Conservation (phyloP, 768 basidiomycete genomes). For the Boletus barrowsii region DNA sequence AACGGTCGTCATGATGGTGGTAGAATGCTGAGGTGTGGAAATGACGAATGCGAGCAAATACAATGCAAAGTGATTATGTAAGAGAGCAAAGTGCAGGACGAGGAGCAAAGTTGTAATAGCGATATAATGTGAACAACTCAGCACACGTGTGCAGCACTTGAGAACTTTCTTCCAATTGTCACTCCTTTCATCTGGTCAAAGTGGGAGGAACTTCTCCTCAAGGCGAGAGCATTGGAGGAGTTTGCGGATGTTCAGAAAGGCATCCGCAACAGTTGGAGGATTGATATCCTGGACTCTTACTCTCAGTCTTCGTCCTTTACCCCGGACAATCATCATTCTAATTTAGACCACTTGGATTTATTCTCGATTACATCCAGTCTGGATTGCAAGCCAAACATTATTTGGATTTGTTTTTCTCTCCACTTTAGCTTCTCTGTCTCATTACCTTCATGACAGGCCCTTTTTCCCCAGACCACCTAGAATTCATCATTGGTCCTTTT, state of each 20-base stretch:
- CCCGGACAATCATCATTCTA: neutral
- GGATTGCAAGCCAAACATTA: no score
- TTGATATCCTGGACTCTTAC: neutral
- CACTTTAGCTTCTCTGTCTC: no score
- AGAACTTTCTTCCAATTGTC: slow-evolving; percentile 19
- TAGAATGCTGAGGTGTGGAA: no score
- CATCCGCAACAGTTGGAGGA: neutral
- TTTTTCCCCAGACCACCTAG: neutral
- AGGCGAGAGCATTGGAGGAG: neutral
- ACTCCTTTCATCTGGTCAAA: slow-evolving; percentile 22
- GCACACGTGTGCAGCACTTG: slow-evolving; percentile 13
- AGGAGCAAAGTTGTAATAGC: no score
- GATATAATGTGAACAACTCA: neutral
- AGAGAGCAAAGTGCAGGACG: no score
- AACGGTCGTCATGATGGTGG: no score
- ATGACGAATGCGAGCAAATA: no score
- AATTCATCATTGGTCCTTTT: no score
- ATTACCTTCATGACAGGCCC: no score
- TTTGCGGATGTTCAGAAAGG: neutral
- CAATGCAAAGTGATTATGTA: no score
- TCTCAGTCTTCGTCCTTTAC: neutral
- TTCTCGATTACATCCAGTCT: no score
- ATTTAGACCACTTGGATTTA: neutral
- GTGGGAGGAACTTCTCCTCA: slow-evolving; percentile 10
- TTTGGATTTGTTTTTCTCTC: no score